Base-by-base conservation (phyloP, 164 flowering plant species). In the Platanus orientalis region DNA sequence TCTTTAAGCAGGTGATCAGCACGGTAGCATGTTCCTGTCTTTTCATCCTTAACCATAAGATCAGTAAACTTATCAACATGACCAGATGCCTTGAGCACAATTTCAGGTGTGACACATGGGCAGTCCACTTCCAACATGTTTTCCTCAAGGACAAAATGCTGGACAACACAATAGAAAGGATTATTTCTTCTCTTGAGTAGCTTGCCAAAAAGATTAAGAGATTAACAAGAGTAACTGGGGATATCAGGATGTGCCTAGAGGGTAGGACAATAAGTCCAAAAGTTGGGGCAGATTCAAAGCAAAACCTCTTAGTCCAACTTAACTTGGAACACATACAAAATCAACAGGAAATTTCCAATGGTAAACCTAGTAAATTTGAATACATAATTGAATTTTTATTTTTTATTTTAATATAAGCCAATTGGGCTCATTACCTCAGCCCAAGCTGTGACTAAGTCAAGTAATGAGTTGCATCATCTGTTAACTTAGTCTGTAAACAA, bases 31-130 rank as follows among this genome's bases (percentile, higher is more conserved):
- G 86, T 82, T 36, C 96, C 96, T 1, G 97, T 88, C 66, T 85
- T 88, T 67, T 88, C 97, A 78, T 93, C 98, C 79, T 93, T 93
- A 14, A 91, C 99, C 99, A 94, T 91, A 32, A 94, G 96, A 64
- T 94, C 99, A 29, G 96, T 94, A 67, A 94, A 94, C 73, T 91
- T 94, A 20, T 94, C 99, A 49, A 94, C 99, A 77, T 94, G 99
- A 61, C 99, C 97, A 4, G 99, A 94, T n/a, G 99, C 99, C 76
- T 86, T 91, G 55, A 94, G 77, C 21, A 94, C 97, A 60, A 79
- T 72, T 73, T 91, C 99, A 2, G 97, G 97, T 14, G 99, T 94
- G 53, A 94, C 99, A 74, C 97, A 87, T 0, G 99, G 97, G 67
- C 99, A 89, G 63, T 91, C n/a, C 65, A 94, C 96, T 68, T 89